Conservation (phyloP, 2,329 filamentous ascomycete species). For the Nigrospora oryzae region DNA sequence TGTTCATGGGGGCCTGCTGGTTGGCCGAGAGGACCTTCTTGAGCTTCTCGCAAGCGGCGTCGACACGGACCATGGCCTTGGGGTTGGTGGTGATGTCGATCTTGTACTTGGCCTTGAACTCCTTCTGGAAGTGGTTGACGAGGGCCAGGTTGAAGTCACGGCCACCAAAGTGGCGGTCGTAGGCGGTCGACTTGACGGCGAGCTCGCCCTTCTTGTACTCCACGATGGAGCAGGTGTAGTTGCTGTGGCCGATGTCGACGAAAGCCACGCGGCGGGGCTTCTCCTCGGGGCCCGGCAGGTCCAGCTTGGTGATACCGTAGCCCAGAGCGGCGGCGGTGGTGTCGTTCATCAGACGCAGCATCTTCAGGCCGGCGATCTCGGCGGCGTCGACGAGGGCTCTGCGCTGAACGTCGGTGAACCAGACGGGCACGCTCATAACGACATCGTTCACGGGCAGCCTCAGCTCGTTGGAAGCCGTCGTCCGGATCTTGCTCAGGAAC, state of each 20-base stretch:
- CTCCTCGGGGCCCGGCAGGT: constrained; percentile 78
- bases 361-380: constrained; percentile 88
- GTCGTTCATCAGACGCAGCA: constrained; percentile 93
- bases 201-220: constrained; percentile 98
- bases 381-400: constrained; percentile 82
- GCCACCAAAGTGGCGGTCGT: constrained; percentile 93
- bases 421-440: constrained; percentile 88
- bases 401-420: constrained; percentile 95
- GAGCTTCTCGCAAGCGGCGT: constrained; percentile 86
- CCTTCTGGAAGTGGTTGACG: constrained; percentile 87
- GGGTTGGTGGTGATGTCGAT: constrained; percentile 87
- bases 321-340: constrained; percentile 93
- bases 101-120: constrained; percentile 98
- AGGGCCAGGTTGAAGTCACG: constrained; percentile 94
- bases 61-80: constrained; percentile 81
- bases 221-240: constrained; percentile 89
- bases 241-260: constrained; percentile 91
- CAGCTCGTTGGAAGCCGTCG: constrained; percentile 78
- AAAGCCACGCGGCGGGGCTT: constrained; percentile 86
- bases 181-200: constrained; percentile 84
- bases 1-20: constrained; percentile 84
- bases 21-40: constrained; percentile 99
- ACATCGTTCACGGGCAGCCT: constrained; percentile 88
- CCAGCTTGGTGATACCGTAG: constrained; percentile 95
- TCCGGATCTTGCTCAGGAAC: constrained; percentile 91